These are phyloP conservation scores for Trametes meyenii DNA, from an alignment of 768 basidiomycete genomes.

Conservation along the genomic window DNA sequence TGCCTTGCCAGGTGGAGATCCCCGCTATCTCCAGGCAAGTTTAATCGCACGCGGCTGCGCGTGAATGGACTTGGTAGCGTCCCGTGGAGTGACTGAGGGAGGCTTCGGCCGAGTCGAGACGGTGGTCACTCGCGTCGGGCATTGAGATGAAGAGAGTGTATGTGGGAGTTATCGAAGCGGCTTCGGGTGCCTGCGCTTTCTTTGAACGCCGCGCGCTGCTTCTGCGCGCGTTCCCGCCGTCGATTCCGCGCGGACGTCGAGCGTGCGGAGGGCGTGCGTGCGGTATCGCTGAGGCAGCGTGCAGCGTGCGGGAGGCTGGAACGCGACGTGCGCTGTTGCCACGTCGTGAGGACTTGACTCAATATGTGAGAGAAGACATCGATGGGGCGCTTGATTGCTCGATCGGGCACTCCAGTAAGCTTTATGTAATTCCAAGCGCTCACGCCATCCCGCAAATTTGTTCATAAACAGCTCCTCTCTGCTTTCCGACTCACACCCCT, in stretches of 20 bases:
- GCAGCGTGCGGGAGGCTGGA: background rate
- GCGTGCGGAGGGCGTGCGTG: background rate
- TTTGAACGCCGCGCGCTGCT: background rate
- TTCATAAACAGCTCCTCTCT: slow-evolving; percentile 18
- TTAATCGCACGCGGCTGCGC: no score
- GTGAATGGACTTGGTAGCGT: no score
- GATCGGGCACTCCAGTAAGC: slow-evolving; percentile 5
- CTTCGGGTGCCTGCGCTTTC: background rate
- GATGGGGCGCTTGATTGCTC: slow-evolving; percentile 20
- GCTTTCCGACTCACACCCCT: slow-evolving; percentile 20
- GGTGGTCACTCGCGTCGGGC: background rate
- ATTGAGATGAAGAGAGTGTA: background rate
- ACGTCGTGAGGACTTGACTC: slow-evolving; percentile 13
- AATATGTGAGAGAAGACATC: slow-evolving; percentile 4
- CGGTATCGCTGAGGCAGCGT: background rate
- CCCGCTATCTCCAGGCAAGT: no score
- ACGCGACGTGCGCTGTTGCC: slow-evolving; percentile 2
- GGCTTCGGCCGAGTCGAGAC: no score
- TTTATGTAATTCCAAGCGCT: slow-evolving; percentile 24
- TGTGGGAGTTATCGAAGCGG: slow-evolving; percentile 5
- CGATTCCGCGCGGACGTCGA: slow-evolving; percentile 3
- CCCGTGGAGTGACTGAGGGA: no score
- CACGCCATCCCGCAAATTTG: slow-evolving; percentile 16
- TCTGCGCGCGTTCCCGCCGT: slow-evolving; percentile 4
- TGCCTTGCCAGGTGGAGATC: no score